Percentiles rank a stretch among this genome's conserved stretches.
Conservation (phyloP, 352 stramenopile species). For the Phytophthora ohioensis region DNA sequence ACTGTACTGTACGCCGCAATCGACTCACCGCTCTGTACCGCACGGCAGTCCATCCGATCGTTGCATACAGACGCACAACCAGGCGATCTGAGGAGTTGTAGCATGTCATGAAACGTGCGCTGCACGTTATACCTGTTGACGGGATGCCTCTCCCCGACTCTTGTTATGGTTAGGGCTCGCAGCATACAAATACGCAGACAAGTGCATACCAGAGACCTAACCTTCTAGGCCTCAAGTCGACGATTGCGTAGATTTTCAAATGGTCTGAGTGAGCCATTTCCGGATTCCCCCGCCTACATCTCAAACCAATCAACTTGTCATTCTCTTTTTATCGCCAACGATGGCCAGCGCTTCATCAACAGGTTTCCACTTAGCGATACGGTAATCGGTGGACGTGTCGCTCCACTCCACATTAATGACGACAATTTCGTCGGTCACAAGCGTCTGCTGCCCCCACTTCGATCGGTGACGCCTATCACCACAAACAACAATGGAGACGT, state of each 20-base stretch:
- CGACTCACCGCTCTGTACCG: no score
- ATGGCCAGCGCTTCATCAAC: conserved; percentile 24
- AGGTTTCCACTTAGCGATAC: conserved; percentile 3
- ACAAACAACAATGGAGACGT: background rate
- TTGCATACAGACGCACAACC: no score
- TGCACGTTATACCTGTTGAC: conserved; percentile 21
- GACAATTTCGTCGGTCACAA: conserved; percentile 3
- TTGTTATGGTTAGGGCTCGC: no score
- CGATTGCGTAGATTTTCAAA: background rate
- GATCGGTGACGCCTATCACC: background rate
- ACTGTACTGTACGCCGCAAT: no score
- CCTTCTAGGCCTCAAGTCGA: no score
- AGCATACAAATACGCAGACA: no score
- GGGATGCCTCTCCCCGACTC: background rate
- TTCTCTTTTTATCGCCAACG: background rate
- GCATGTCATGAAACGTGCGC: conserved; percentile 13
- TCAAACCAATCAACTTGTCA: background rate
- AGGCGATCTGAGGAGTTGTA: no score
- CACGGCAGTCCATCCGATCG: no score
- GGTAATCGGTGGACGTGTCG: conserved; percentile 5
- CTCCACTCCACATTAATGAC: conserved; percentile 2
- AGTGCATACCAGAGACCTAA: no score
- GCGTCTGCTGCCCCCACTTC: background rate
- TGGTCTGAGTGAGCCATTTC: conserved; percentile 11
- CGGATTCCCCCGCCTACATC: background rate